Base-by-base conservation (phyloP, 345 rosid genomes). In the Brassica juncea region DNA sequence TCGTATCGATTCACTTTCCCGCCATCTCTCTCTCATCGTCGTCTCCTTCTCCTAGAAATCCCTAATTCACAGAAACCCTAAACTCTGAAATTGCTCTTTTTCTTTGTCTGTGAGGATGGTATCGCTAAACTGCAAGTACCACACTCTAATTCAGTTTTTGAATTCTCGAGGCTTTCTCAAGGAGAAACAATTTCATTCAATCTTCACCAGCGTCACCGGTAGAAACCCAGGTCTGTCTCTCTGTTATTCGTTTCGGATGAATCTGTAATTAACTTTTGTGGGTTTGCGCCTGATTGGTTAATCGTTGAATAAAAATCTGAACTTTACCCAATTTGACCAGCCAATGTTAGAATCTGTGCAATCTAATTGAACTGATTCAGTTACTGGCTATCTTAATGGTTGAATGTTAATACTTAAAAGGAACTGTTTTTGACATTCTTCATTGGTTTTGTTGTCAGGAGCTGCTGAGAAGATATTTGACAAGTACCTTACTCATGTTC, bases 121-220 rank as follows among this genome's bases (percentile, higher is more conserved):
- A 9, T 82, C 81, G 73, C 80, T 92, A 47, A 85, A 61, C 63
- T 91, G 91, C 88, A 85, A 81, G 82, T 96, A 91, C 86, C 97
- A 93, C 39, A 76, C 89, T 39, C 90, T 95, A 59, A 84, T 95
- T 77, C 99, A 95, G 79, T 85, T 92, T 72, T 72, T 94, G 82
- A 80, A 92, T 73, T 80, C 88, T 3, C 91, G 98, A 59, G 99
- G 99, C 58, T 94, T 98, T 39, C 90, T 95, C 49, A 54, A 77
- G 65, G 95, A 87, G 82, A 78, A 73, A 68, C 97, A 92, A 8
- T 89, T 93, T 84, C 86, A 77, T 57, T 80, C 84, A 27, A 69
- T 95, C 80, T 95, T 90, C 90, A 63, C 81, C n/a, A 88, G 82
- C 79, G 83, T 90, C 85, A 80, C 93, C 37, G 90, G 89, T 1